Conservation (phyloP, 768 basidiomycete species). For the Sporobolomyces roseus region DNA sequence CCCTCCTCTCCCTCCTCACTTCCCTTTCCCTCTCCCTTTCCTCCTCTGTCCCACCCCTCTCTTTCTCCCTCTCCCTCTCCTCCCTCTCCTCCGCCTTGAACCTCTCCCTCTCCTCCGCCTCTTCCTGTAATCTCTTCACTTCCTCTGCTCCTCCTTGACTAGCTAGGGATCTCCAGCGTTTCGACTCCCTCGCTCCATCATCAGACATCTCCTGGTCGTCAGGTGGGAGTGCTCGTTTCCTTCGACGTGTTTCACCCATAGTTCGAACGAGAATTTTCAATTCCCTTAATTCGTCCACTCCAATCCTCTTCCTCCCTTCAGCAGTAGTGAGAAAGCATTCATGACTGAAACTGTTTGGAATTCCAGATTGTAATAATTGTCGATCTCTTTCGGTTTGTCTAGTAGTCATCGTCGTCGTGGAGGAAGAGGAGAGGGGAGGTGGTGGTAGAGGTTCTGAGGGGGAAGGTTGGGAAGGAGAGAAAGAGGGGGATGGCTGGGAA, state of each 20-base stretch:
- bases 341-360: slow-evolving; percentile 26
- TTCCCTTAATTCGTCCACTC: slow-evolving; percentile 6
- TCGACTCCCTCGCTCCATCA: not conserved
- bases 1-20: slow-evolving; percentile 28
- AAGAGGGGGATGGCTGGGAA: slow-evolving; percentile 8
- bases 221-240: not conserved
- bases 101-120: slow-evolving; percentile 11
- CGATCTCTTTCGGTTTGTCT: slow-evolving; percentile 11
- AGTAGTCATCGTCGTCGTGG: not conserved
- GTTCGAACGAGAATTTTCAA: slow-evolving; percentile 20
- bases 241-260: not conserved
- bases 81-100: slow-evolving; percentile 14
- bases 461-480: slow-evolving; percentile 16
- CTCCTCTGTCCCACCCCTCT: slow-evolving; percentile 8
- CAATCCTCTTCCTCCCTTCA: not conserved
- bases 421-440: not conserved
- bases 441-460: slow-evolving; percentile 5
- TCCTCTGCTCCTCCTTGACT: not conserved
- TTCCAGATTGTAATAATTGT: slow-evolving; percentile 22
- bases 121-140: slow-evolving; percentile 9
- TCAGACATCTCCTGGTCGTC: not conserved
- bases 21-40: slow-evolving; percentile 25
- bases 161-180: not conserved
- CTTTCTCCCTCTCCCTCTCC: slow-evolving; percentile 12
- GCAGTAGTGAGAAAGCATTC: not conserved